Evolutionary conservation across 2,329 filamentous ascomycete species (phyloP).

Genomic region (Clonostachys byssicola): DNA sequence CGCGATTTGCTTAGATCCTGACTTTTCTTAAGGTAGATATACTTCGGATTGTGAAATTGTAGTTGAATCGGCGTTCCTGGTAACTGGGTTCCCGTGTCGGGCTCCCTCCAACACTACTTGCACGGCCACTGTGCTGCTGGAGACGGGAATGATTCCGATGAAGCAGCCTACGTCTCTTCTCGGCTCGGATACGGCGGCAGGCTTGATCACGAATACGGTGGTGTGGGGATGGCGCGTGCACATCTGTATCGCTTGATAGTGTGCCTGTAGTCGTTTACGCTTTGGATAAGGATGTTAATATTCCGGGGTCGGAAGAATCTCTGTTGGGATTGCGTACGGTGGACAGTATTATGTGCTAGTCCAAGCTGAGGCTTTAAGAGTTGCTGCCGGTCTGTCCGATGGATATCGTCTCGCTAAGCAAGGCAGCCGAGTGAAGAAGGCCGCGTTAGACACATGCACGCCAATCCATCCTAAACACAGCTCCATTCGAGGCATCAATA

Average conservation of each 20-base stretch:
- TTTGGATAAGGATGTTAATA: conserved; percentile 29
- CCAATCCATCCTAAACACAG: conserved; percentile 37
- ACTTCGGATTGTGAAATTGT: too few relatives aligned
- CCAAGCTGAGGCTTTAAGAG: conserved; percentile 25
- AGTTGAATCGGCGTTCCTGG: too few relatives aligned
- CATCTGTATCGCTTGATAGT: conserved; percentile 36
- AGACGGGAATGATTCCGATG: conserved; percentile 41
- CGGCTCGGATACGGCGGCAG: conserved; percentile 36
- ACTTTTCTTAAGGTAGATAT: too few relatives aligned
- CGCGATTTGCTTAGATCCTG: too few relatives aligned
- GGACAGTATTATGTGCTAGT: conserved; percentile 40
- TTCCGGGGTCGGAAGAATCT: conserved; percentile 32
- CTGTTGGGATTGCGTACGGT: conserved; percentile 38
- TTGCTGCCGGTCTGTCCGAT: conserved; percentile 22
- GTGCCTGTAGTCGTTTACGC: conserved; percentile 34
- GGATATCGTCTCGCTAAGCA: conserved; percentile 29
- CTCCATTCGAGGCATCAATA: conserved; percentile 31
- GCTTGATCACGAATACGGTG: conserved; percentile 31
- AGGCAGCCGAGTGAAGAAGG: conserved; percentile 35
- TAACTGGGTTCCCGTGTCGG: conserved; percentile 19
- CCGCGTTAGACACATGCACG: conserved; percentile 21
- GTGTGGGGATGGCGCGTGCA: conserved; percentile 37
- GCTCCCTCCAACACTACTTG: conserved; percentile 38
- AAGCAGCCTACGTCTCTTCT: conserved; percentile 33
- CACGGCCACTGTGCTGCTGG: conserved; percentile 36